phyloP scores from a whole-genome alignment of 164 flowering plant genomes.

The Sextonia rubra region DNA sequence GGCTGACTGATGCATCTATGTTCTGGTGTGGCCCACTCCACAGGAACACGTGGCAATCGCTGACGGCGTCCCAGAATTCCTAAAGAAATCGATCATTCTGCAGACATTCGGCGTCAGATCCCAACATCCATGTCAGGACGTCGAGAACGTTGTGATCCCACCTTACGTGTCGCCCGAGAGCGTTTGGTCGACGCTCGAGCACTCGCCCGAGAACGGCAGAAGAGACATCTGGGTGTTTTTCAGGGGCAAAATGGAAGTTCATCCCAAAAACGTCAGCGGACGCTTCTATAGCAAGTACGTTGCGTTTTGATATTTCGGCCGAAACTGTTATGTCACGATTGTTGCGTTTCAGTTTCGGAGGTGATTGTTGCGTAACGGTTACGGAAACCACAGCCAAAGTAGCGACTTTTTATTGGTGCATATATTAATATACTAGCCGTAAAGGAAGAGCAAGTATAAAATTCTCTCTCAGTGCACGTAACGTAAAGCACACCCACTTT shows the following conservation, averaged over 20 bases:
- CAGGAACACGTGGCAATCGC: conserved; percentile 76
- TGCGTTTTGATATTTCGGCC: no score
- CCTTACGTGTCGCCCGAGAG: conserved; percentile 75
- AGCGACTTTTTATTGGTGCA: no score
- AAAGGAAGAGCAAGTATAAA: no score
- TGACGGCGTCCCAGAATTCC: conserved; percentile 65
- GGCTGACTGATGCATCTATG: no score
- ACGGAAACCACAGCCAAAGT: no score
- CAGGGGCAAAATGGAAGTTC: conserved; percentile 94
- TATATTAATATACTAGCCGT: no score
- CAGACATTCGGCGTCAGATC: conserved; percentile 79
- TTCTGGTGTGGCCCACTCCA: not conserved
- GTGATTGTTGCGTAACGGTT: no score
- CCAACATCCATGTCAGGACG: conserved; percentile 81
- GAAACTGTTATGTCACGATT: no score
- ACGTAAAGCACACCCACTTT: no score
- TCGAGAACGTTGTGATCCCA: conserved; percentile 76
- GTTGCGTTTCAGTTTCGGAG: no score
- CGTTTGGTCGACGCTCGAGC: conserved; percentile 39
- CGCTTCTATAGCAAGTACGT: conserved; percentile 79
- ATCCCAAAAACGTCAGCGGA: conserved; percentile 91
- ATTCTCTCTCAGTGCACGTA: no score
- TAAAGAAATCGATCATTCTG: conserved; percentile 72
- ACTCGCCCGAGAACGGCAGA: conserved; percentile 31
- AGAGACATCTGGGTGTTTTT: conserved; percentile 82